Evolutionary conservation across 306 rosid genomes (phyloP), one percentile per base, ranked within the genome.

Genomic region (Lathyrus sativus): DNA sequence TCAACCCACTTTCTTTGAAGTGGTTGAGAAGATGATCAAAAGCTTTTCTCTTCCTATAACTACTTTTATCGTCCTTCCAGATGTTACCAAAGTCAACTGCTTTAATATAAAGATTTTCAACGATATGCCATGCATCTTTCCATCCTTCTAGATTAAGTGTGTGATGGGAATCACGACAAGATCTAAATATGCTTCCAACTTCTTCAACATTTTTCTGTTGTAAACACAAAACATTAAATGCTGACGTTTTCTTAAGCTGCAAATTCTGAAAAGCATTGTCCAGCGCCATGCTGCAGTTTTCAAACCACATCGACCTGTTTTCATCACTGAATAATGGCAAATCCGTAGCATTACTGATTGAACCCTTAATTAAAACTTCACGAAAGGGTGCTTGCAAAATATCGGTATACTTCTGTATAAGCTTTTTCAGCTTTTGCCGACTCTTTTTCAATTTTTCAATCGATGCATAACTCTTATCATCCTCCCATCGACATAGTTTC

Each of bases 391-490:
- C 83, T 77, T 90, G 89, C 83, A 93, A 82, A 62, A 88, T 61
- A 71, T 90, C 96, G 4, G 86, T 84, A 68, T 83, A 90, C 74
- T 93, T 90, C 76, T 88, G 84, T 60, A 93, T 78, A 74, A 93
- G 88, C 78, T 88, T 88, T 78, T 28, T 88, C 71, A 93, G 87
- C 85, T 90, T 93, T 81, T 83, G 88, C 72, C 93, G 80, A 59
- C 79, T 71, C 65, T 80, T 84, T 79, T 81, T 90, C 60, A 85
- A 79, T 76, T 74, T 85, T 49, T 88, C 91, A 15, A 86, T 24
- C 33, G 88, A 84, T 65, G 79, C 55, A 61, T 74, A 77, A 72
- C 70, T 88, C 78, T 90, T 91, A 14, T 71, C 65, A 49, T 74
- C 79, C 38, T 86, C 93, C 98, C 97, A 90, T 11, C 81, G 77